Evolutionary conservation across 768 basidiomycete species (phyloP), one percentile per base, ranked within the genome.

Genomic region (Auricularia sp.): DNA sequence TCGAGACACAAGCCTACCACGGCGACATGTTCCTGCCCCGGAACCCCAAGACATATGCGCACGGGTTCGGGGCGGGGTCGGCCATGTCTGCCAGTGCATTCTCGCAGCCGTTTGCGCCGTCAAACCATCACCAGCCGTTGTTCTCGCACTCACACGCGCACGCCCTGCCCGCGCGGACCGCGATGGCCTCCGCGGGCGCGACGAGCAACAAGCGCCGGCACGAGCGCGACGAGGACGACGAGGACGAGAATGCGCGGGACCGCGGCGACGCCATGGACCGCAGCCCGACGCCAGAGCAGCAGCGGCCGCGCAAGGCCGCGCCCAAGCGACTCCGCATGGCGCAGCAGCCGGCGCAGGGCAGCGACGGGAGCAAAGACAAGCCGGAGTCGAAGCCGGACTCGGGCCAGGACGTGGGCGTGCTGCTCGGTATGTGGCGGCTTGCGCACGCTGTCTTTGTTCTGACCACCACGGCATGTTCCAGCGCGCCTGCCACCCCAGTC

Each of bases 231-330:
- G 89, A 90, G n/a, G 85, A 88, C 7, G 56, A 59, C 56, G 56
- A 59, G 8, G 56, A 59, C 16, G 29, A 59, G 34, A 75, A 82
- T 65, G 90, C 91, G 29, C 29, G 29, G 29, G 29, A 29, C 29
- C 29, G 29, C 29, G 29, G 29, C 69, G 82, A 88, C 63, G 81
- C 85, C 16, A 93, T 93, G 91, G 91, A 92, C 73, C 81, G 89
- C 66, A 91, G 90, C 68, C 90, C 91, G 7, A 91, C 91, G 2
- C 89, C 90, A 16, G 91, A 94, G 73, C 81, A 88, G 54, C 83
- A 94, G 73, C 81, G 88, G 54, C 83, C 82, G 42, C 90, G 86
- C 75, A 84, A 86, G 69, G 80, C 81, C 4, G 78, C 84, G 42
- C 86, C 85, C 18, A 92, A 92, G 75, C 83, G 88, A 66, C 82